These are phyloP conservation scores for Raffaelea albimanens DNA, from an alignment of 2,329 filamentous ascomycete genomes.

Conservation along the genomic window DNA sequence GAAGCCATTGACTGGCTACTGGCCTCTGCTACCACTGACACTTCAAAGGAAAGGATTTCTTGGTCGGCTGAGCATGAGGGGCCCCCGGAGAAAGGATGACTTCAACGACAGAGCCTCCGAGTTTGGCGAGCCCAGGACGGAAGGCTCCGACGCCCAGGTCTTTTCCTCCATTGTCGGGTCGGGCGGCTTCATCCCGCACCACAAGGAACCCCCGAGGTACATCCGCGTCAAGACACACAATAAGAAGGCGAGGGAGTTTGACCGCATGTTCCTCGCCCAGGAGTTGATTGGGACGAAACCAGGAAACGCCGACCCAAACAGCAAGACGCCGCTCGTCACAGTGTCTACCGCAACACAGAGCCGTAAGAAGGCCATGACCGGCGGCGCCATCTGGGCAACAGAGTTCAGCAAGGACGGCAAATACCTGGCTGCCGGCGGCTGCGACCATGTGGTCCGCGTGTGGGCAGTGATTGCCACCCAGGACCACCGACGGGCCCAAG, in stretches of 20 bases:
- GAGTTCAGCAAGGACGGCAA: slow-evolving; percentile 89
- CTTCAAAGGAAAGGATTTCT: slow-evolving; percentile 72
- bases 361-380: slow-evolving; percentile 29
- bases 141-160: slow-evolving; percentile 74
- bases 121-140: slow-evolving; percentile 54
- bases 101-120: slow-evolving; percentile 61
- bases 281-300: slow-evolving; percentile 61
- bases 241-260: slow-evolving; percentile 75
- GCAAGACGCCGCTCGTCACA: slow-evolving; percentile 16
- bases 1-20: background rate
- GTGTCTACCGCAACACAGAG: slow-evolving; percentile 23
- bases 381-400: slow-evolving; percentile 78
- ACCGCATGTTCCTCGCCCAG: slow-evolving; percentile 84
- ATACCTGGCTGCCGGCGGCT: slow-evolving; percentile 85
- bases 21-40: background rate
- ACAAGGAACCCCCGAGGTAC: slow-evolving; percentile 84
- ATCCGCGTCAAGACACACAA: slow-evolving; percentile 75
- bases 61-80: slow-evolving; percentile 65
- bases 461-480: slow-evolving; percentile 80
- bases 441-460: slow-evolving; percentile 75
- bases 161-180: slow-evolving; percentile 68
- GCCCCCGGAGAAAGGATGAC: slow-evolving; percentile 62
- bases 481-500: slow-evolving; percentile 67
- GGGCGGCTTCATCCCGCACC: slow-evolving; percentile 69
- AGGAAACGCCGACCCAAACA: slow-evolving; percentile 17